Evolutionary conservation across 164 flowering plant genomes (phyloP), one percentile per base, ranked within the genome.

Genomic region (Chloranthus sessilifolius): DNA sequence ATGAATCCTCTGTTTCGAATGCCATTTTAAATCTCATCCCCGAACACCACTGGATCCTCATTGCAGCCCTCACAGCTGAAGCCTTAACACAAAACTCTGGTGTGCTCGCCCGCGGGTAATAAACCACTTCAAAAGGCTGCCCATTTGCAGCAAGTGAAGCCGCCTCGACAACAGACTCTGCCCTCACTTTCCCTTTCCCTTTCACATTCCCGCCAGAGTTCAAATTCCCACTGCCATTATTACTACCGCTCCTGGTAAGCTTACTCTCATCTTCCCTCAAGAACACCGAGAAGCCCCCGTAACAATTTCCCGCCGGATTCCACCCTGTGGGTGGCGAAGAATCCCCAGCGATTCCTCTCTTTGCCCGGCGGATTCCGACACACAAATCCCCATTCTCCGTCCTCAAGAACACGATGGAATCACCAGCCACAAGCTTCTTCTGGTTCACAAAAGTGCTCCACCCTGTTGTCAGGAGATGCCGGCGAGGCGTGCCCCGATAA

Each of bases 1-100:
- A 85, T 10, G 96, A 86, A 61, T 88, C 99, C 74, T 88, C 96
- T 0, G 96, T 88, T 55, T 92, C 99, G 51, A 92, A 92, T 0
- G 96, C 69, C 99, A 92, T 92, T 71, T 92, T 92, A 60, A 92
- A 88, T 70, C 97, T 77, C 95, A 92, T 83, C 16, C 95, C 99
- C 7, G 81, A 43, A 59, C 77, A 75, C 96, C 96, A 92, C 19
- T 64, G 78, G 17, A 77, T 67, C 65, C 79, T 64, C 78, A 84
- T 59, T 16, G 97, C 91, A 0, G 78, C 74, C 59, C 54, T 74
- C 47, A 92, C 91, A 25, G 76, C 48, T 1, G 74, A 49, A 1
- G 84, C 82, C 72, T 72, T 79, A 14, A 92, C 87, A 50, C 77
- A 85, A 16, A 88, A 92, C 74, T 92, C 99, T 0, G 96, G 99